phyloP scores from a whole-genome alignment of 495 filamentous ascomycete genomes.

The Trichoderma reesei region DNA sequence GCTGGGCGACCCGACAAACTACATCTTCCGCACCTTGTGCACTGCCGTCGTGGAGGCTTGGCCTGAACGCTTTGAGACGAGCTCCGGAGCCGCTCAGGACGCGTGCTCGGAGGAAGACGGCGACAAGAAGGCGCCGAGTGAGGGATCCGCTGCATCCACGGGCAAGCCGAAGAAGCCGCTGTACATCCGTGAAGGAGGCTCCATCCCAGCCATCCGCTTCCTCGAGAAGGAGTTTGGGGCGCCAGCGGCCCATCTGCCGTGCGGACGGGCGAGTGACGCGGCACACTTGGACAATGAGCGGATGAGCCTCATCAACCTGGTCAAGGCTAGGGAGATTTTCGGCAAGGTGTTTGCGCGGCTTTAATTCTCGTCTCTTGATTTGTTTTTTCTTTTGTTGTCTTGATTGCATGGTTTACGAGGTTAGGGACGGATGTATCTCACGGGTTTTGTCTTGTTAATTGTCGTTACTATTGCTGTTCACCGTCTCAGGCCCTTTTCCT shows the following conservation, averaged over 20 bases:
- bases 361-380: conserved; percentile 9
- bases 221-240: conserved; percentile 91
- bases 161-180: conserved; percentile 48
- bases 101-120: background rate
- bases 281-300: conserved; percentile 95
- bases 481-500: too few relatives aligned
- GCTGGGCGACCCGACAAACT: conserved; percentile 84
- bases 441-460: too few relatives aligned
- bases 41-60: conserved; percentile 78
- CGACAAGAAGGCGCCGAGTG: background rate
- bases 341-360: conserved; percentile 61
- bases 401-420: background rate
- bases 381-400: background rate
- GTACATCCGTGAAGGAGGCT: conserved; percentile 93
- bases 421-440: too few relatives aligned
- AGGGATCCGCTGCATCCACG: conserved; percentile 1
- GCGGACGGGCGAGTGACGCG: conserved; percentile 87
- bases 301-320: conserved; percentile 73
- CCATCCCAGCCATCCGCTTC: conserved; percentile 86
- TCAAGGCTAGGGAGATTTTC: conserved; percentile 88
- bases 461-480: too few relatives aligned
- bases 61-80: conserved; percentile 34
- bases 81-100: background rate
- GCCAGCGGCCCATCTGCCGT: conserved; percentile 86
- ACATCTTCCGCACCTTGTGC: conserved; percentile 83